A percentile compares a stretch with the other conserved stretches of the same genome.
Conservation (phyloP, 208 protist species). For the Crithidia acanthocephali region DNA sequence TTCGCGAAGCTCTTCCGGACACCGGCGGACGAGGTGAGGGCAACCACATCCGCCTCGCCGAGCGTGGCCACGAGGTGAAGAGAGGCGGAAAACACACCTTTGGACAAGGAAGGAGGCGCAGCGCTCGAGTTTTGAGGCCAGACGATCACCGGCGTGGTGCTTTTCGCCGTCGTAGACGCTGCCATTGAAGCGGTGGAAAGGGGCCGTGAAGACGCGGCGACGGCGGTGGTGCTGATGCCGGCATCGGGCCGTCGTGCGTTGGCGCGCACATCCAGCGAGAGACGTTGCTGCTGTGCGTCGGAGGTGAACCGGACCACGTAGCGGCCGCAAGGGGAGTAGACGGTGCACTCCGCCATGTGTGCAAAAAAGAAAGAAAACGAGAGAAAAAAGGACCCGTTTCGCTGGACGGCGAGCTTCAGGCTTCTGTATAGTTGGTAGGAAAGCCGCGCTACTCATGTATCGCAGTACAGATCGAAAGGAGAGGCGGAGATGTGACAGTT, state of each 20-base stretch:
- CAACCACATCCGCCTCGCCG: constrained; percentile 43
- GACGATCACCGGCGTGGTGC: background rate
- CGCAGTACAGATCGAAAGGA: too few species aligned
- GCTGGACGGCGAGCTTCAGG: too few species aligned
- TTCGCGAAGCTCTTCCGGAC: constrained; percentile 71
- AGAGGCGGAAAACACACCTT: background rate
- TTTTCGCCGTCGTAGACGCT: background rate
- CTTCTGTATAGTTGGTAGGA: too few species aligned
- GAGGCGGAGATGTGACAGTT: too few species aligned
- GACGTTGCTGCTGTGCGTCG: constrained; percentile 23
- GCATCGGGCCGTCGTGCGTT: constrained; percentile 15
- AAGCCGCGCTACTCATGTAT: too few species aligned
- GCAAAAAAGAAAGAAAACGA: constrained; percentile 8
- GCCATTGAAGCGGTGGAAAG: too few species aligned
- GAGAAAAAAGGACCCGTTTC: too few species aligned
- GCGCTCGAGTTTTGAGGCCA: background rate
- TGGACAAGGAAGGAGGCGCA: background rate
- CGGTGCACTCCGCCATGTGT: constrained; percentile 60
- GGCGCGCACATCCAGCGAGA: constrained; percentile 38
- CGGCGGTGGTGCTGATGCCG: background rate
- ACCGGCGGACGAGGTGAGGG: constrained; percentile 70
- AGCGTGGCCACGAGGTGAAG: constrained; percentile 40
- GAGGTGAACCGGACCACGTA: constrained; percentile 63
- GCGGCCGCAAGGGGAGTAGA: constrained; percentile 74
- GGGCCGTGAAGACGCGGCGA: too few species aligned